Conservation (phyloP, 73 alveolate genomes). For the Halteria grandinella region DNA sequence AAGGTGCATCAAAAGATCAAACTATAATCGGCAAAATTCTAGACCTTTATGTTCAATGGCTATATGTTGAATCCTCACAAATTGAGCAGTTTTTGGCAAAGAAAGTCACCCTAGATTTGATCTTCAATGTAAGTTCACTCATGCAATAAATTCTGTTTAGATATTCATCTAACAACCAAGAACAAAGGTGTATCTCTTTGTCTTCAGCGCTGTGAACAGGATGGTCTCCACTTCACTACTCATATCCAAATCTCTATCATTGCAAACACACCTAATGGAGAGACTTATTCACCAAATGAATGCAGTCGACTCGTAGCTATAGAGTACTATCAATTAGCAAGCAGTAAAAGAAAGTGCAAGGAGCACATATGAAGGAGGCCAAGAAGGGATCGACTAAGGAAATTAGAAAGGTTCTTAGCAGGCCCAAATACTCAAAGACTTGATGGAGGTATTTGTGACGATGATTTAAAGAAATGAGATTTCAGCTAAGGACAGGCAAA, state of each 20-base stretch:
- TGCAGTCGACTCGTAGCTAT: background rate
- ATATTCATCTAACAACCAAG: slow-evolving; percentile 25
- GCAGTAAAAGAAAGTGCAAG: background rate
- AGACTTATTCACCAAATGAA: background rate
- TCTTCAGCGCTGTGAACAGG: slow-evolving; percentile 28
- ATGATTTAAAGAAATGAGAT: background rate
- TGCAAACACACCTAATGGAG: background rate
- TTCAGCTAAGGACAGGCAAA: background rate
- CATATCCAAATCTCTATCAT: background rate
- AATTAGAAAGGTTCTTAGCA: background rate
- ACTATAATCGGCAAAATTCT: slow-evolving; percentile 37
- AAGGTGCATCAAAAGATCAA: slow-evolving; percentile 20
- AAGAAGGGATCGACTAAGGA: background rate
- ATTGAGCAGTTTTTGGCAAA: slow-evolving; percentile 22
- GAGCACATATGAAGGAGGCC: background rate
- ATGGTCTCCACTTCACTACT: slow-evolving; percentile 4
- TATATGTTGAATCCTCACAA: background rate
- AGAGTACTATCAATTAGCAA: background rate
- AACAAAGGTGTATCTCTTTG: slow-evolving; percentile 10
- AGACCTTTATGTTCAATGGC: slow-evolving; percentile 41
- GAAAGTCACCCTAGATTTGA: slow-evolving; percentile 24
- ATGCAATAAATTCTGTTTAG: background rate
- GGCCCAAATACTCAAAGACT: slow-evolving; percentile 10
- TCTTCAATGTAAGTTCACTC: slow-evolving; percentile 13
- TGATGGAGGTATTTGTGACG: slow-evolving; percentile 13